Base-by-base conservation (phyloP, 2,329 filamentous ascomycete species). In the Cadophora malorum region DNA sequence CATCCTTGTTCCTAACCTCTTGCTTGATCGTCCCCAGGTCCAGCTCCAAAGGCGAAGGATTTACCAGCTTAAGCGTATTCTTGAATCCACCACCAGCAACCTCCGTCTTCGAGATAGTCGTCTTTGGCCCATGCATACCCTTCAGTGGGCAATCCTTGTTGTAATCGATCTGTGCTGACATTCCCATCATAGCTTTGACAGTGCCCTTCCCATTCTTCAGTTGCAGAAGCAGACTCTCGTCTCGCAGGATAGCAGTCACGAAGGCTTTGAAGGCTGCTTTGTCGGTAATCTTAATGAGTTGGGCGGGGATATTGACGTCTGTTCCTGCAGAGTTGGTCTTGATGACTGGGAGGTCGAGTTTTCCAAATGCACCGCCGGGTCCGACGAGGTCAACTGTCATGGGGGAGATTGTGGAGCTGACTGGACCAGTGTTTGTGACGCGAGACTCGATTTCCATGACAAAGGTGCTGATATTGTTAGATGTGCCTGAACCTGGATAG, bases 121-220 rank as follows among this genome's bases (percentile, higher is more conserved):
- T 70, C 41, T 67, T 63, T 1, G 69, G 67, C 4, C 69, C 69
- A 31, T 61, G 14, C 69, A 70, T 70, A 6, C 69, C 69, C 28
- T 64, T 65, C 31, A 70, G 14, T 2, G 59, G 58, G 14, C 68
- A 60, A 35, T 67, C 62, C 35, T 70, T 70, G 7, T 41, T 60
- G 38, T 70, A 70, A 4, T 50, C 52, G 12, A 67, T 64, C 14
- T 68, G 38, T 1, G 67, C 38, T 1, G 50, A 50, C 50, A 67
- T 47, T 5, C 63, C 49, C 31, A 64, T 14, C 47, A 64, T 52
- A 14, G 62, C 64, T 31, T 64, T 70, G 52, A 70, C 62, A n/a
- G 64, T 69, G 1, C 59, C 45, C 25, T 67, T 49, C 3, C 69
- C 69, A 49, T 70, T 64, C 19, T 66, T 59, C 12, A 70, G 25